Percentiles rank a stretch among this genome's conserved stretches.
Conservation (phyloP, 1,139 yeast genomes). For the Yamadazyma jaroonii region DNA sequence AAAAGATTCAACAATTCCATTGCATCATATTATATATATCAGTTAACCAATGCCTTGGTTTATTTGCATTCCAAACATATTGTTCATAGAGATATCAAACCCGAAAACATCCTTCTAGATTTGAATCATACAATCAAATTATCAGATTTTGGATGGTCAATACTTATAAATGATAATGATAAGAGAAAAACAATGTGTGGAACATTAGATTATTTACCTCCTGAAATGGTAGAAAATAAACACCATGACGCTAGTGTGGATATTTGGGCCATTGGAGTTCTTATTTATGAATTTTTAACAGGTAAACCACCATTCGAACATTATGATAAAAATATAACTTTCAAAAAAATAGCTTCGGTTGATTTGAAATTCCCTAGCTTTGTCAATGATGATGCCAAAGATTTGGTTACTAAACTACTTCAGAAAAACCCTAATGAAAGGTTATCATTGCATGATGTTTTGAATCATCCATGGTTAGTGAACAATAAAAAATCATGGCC, state of each 20-base stretch:
- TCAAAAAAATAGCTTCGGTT: slow-evolving; percentile 71
- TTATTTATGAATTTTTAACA: slow-evolving; percentile 81
- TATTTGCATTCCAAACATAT: slow-evolving; percentile 77
- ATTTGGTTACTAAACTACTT: slow-evolving; percentile 59
- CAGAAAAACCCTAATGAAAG: slow-evolving; percentile 70
- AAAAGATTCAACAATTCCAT: slow-evolving; percentile 67
- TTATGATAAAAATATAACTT: slow-evolving; percentile 68
- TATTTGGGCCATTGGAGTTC: slow-evolving; percentile 89
- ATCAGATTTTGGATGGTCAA: slow-evolving; percentile 98
- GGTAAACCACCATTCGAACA: slow-evolving; percentile 95
- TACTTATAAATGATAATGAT: slow-evolving; percentile 22
- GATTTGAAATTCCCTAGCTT: slow-evolving; percentile 72
- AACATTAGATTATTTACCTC: slow-evolving; percentile 90
- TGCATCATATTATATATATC: slow-evolving; percentile 79
- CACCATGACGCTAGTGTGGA: slow-evolving; percentile 82
- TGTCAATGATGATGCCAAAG: slow-evolving; percentile 72
- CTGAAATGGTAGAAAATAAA: slow-evolving; percentile 87
- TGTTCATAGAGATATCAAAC: slow-evolving; percentile 90
- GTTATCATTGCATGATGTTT: slow-evolving; percentile 57
- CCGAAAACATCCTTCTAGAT: slow-evolving; percentile 81
- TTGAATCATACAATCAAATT: slow-evolving; percentile 71
- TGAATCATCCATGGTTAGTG: slow-evolving; percentile 78
- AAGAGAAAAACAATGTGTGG: slow-evolving; percentile 88
- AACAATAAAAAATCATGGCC: slow-evolving; percentile 56
- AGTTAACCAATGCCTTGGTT: slow-evolving; percentile 74